Conservation (phyloP, 495 filamentous ascomycete genomes). For the Delitschia confertaspora region DNA sequence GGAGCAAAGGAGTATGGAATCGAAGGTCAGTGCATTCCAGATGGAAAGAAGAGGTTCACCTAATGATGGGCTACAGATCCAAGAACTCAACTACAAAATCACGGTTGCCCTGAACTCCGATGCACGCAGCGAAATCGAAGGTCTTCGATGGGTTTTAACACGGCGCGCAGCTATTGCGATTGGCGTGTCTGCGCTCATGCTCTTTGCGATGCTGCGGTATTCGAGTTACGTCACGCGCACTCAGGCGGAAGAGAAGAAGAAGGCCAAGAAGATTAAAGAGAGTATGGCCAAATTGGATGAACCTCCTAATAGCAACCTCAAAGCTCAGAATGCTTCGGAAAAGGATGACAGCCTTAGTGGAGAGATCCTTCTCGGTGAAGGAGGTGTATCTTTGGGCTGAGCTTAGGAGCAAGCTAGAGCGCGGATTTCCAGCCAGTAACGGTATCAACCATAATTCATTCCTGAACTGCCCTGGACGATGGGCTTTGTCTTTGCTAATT, state of each 20-base stretch:
- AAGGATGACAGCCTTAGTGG: conserved; percentile 12
- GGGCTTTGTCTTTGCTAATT: too few species aligned
- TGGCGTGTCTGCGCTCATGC: conserved; percentile 32
- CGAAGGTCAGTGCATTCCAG: conserved; percentile 41
- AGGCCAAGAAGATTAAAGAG: conserved; percentile 14
- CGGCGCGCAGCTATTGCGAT: conserved; percentile 77
- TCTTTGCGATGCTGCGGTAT: conserved; percentile 23
- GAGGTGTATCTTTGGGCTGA: conserved; percentile 22
- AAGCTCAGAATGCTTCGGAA: background rate
- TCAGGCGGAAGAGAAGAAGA: conserved; percentile 25
- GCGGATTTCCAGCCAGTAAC: too few species aligned
- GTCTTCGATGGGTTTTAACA: conserved; percentile 81
- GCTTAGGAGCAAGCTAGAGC: background rate
- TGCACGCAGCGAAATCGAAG: conserved; percentile 81
- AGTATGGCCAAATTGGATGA: background rate
- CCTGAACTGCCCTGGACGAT: too few species aligned
- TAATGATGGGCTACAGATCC: conserved; percentile 50
- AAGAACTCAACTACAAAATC: conserved; percentile 91
- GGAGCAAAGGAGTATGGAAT: conserved; percentile 76
- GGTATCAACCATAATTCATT: too few species aligned
- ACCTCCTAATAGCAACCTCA: background rate
- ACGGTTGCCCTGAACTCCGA: conserved; percentile 78
- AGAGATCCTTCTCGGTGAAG: conserved; percentile 22
- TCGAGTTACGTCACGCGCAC: conserved; percentile 18
- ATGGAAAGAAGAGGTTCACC: conserved; percentile 16